A percentile compares a stretch with the other conserved stretches of the same genome.
Conservation (phyloP, 176 grass and related monocot species). For the Saccharum officinarum region DNA sequence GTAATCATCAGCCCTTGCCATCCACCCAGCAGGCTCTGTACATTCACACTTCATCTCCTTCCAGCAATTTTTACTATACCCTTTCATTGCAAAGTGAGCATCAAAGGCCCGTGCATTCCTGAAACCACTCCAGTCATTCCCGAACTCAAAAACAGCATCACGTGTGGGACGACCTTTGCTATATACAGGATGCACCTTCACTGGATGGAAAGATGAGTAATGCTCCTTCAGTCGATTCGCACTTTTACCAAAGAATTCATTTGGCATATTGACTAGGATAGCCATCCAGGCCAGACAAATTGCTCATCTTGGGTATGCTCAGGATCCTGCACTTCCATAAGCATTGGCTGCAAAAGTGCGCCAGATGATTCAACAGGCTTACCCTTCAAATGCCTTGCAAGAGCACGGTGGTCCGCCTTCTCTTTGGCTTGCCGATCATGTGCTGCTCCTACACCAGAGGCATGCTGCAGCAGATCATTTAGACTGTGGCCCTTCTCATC, state of each 20-base stretch:
- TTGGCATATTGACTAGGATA: constrained; percentile 59
- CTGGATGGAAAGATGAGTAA: constrained; percentile 44
- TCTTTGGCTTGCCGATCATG: constrained; percentile 45
- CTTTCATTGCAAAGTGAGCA: constrained; percentile 41
- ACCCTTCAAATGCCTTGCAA: constrained; percentile 60
- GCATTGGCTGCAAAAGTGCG: not conserved
- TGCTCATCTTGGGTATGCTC: constrained; percentile 40
- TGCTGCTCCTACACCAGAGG: constrained; percentile 47
- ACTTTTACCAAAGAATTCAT: constrained; percentile 54
- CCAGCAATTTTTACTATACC: constrained; percentile 40
- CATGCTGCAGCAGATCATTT: constrained; percentile 73
- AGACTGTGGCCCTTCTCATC: constrained; percentile 45
- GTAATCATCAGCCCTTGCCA: constrained; percentile 55
- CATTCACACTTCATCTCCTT: constrained; percentile 30
- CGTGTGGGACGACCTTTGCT: constrained; percentile 39
- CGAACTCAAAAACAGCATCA: constrained; percentile 64
- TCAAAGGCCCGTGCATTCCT: constrained; percentile 58
- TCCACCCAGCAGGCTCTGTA: constrained; percentile 52
- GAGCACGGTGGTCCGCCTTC: constrained; percentile 66
- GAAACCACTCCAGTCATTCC: constrained; percentile 56
- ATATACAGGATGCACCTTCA: constrained; percentile 58
- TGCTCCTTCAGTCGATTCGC: constrained; percentile 66
- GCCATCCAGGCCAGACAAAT: constrained; percentile 72
- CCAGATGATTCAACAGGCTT: constrained; percentile 17
- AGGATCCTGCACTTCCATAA: constrained; percentile 18